Percentiles rank a stretch among this genome's conserved stretches.
phyloP scores from a whole-genome alignment of 2,329 filamentous ascomycete species.

The Botryotinia calthae region DNA sequence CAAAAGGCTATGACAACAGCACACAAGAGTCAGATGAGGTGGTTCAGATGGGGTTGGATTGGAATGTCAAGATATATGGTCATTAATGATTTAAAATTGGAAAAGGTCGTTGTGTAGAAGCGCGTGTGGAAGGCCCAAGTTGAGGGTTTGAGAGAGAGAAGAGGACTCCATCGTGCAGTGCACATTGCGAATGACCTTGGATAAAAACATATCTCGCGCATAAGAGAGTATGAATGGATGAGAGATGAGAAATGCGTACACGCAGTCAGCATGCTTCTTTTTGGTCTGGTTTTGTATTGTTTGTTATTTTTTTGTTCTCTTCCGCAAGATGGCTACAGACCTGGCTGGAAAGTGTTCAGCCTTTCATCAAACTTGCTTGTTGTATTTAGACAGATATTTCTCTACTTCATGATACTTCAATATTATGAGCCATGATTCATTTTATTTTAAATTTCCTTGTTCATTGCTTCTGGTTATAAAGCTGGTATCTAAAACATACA shows the following conservation, averaged over 20 bases:
- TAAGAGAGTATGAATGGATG: slow-evolving; percentile 2
- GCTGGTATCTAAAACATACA: not conserved
- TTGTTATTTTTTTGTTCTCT: slow-evolving; percentile 14
- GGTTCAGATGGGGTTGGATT: slow-evolving; percentile 98
- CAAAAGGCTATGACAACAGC: slow-evolving; percentile 85
- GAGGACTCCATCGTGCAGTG: not conserved
- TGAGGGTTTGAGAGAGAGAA: not conserved
- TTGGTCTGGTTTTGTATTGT: not conserved
- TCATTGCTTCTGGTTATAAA: not conserved
- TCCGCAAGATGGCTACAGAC: slow-evolving; percentile 12
- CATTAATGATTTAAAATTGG: slow-evolving; percentile 77
- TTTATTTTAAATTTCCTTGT: not conserved
- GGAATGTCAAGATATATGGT: slow-evolving; percentile 89
- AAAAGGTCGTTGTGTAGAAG: slow-evolving; percentile 43
- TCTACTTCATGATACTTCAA: not conserved
- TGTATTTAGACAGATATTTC: slow-evolving; percentile 13
- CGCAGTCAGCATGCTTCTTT: not conserved
- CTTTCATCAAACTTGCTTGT: slow-evolving; percentile 15
- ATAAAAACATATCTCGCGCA: not conserved
- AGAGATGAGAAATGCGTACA: slow-evolving; percentile 17
- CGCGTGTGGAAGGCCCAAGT: too few relatives aligned
- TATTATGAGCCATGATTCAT: not conserved
- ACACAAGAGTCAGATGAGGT: slow-evolving; percentile 95
- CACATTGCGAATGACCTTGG: not conserved
- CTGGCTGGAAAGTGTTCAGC: not conserved